Percentiles rank a stretch among this genome's conserved stretches.
Evolutionary conservation across 2,329 filamentous ascomycete species (phyloP).

Genomic region (Pseudogymnoascus sp.): DNA sequence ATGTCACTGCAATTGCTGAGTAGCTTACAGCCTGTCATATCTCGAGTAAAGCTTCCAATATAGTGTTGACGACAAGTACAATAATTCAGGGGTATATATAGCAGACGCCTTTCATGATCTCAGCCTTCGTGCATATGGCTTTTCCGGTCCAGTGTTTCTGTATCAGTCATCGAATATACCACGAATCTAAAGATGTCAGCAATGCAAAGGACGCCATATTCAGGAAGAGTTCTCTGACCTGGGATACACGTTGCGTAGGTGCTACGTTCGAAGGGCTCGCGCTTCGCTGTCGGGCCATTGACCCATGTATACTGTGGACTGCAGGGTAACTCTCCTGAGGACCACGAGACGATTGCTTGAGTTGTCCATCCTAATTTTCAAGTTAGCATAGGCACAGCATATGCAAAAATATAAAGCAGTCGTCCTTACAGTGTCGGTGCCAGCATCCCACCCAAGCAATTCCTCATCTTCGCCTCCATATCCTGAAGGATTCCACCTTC

Average conservation of each 20-base stretch:
- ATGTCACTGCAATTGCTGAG: neutral
- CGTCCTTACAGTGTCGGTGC: constrained; percentile 50
- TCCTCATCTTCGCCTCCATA: constrained; percentile 59
- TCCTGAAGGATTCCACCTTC: constrained; percentile 64
- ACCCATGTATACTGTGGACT: constrained; percentile 11
- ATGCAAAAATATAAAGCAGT: constrained; percentile 1
- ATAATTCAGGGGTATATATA: constrained; percentile 2
- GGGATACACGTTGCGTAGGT: constrained; percentile 67
- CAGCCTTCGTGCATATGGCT: neutral
- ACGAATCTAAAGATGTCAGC: constrained; percentile 25
- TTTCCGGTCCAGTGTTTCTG: neutral
- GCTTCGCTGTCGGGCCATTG: constrained; percentile 9
- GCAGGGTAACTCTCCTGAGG: constrained; percentile 11
- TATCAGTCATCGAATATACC: constrained; percentile 29
- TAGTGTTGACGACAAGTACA: neutral
- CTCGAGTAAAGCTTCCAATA: neutral
- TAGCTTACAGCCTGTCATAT: neutral
- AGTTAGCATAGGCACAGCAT: constrained; percentile 26
- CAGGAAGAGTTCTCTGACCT: constrained; percentile 42
- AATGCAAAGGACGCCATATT: constrained; percentile 12
- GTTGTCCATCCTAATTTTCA: constrained; percentile 22
- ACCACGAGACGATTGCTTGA: constrained; percentile 19
- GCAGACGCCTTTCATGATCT: neutral
- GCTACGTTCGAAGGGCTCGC: constrained; percentile 42
- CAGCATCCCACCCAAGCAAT: constrained; percentile 68